A percentile compares a stretch with the other conserved stretches of the same genome.
Conservation (phyloP, 192 early-diverging fungal species). For the Coemansia reversa region DNA sequence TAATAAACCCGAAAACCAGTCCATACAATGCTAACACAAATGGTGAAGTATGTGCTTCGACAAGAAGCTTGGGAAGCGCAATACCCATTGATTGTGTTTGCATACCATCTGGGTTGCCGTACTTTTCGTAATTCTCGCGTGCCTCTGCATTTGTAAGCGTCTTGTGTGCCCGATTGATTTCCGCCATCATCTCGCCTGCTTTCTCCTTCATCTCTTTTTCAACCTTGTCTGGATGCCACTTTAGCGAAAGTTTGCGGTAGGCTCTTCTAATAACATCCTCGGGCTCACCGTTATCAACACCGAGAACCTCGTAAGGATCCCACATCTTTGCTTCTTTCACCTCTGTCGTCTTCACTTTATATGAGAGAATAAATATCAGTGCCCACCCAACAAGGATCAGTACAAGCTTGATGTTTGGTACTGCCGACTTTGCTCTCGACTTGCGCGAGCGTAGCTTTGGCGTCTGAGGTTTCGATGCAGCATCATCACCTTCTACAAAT, state of each 20-base stretch:
- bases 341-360: slow-evolving; percentile 59
- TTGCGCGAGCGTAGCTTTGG: slow-evolving; percentile 41
- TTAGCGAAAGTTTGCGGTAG: slow-evolving; percentile 69
- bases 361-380: slow-evolving; percentile 47
- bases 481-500: slow-evolving; percentile 20
- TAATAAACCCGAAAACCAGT: slow-evolving; percentile 80
- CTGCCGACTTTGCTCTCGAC: slow-evolving; percentile 27
- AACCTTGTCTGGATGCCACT: slow-evolving; percentile 81
- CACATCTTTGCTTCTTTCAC: slow-evolving; percentile 68
- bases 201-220: slow-evolving; percentile 64
- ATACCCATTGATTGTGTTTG: slow-evolving; percentile 90
- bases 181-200: slow-evolving; percentile 74
- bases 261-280: slow-evolving; percentile 65
- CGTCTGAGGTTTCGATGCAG: slow-evolving; percentile 43
- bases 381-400: slow-evolving; percentile 45
- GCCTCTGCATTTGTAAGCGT: slow-evolving; percentile 91
- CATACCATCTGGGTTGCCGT: slow-evolving; percentile 95
- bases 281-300: slow-evolving; percentile 60
- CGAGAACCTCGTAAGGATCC: slow-evolving; percentile 95
- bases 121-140: slow-evolving; percentile 91
- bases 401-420: slow-evolving; percentile 33
- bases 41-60: slow-evolving; percentile 79
- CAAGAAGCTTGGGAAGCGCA: slow-evolving; percentile 88
- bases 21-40: slow-evolving; percentile 86
- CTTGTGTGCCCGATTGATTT: slow-evolving; percentile 92